Base-by-base conservation (phyloP, 2,329 filamentous ascomycete species). In the Colletotrichum sp. region DNA sequence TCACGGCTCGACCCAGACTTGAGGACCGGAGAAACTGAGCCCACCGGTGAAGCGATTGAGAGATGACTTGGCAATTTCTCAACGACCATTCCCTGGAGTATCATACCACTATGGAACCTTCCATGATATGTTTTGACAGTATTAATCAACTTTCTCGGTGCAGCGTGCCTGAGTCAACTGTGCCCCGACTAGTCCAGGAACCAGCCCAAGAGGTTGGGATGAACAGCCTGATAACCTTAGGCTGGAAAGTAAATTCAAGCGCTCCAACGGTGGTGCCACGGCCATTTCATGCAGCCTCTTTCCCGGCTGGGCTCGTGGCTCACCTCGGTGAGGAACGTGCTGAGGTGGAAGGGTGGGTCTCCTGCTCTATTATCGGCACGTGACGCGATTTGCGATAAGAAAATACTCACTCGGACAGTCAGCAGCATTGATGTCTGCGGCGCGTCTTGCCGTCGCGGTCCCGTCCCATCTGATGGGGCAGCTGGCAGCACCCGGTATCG, bases 401-500 rank as follows among this genome's bases (percentile, higher is more conserved):
- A 8, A 24, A 57, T 8, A 21, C 15, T 55, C 65, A 26, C 26
- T 12, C 59, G 18, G 12, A 30, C 59, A n/a, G 59, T 62, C 59
- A 24, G 59, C 59, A 34, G 59, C 36, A 66, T 21, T n/a, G 28
- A 39, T 52, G 44, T 52, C 44, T 52, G n/a, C n/a, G n/a, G 44
- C 44, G 44, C 44, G 44, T 21, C n/a, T 52, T 7, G 44, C 44
- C n/a, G n/a, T 52, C 44, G 44, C 44, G 44, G 44, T 52, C 44
- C 44, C 44, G 44, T 52, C 44, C 44, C 44, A 13, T 30, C 12
- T 15, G 13, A 44, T 62, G 44, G 59, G 21, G 18, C 72, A 67
- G 72, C 66, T 76, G 72, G 60, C 72, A n/a, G 62, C 75, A 76
- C 57, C 64, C 63, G 76, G 69, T 63, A 52, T 75, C 74, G 78